Base-by-base conservation (phyloP, 2,329 filamentous ascomycete species). In the Claviceps spartinae region DNA sequence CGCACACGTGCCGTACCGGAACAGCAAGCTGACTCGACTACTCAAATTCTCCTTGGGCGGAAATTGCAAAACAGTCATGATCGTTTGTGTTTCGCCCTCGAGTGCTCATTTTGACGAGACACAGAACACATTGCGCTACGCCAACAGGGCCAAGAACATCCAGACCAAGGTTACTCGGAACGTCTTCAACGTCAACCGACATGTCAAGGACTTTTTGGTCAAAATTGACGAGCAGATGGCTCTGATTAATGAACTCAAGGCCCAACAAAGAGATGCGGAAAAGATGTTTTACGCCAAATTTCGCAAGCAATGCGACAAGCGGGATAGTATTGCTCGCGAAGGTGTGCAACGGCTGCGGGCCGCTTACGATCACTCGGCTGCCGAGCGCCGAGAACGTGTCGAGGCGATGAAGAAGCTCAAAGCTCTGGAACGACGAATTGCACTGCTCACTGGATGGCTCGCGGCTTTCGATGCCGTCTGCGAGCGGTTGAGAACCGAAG, bases 131-230 rank as follows among this genome's bases (percentile, higher is more conserved):
- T 76, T 98, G 18, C 86, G 94, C 61, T 98, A 98, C 63, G 93
- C 93, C 48, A 97, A 98, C 68, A 80, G 93, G 59, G 93, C 93
- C 54, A 98, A 98, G 79, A 98, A 98, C 63, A 98, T 98, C 64
- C 94, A 97, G 72, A 98, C 93, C 54, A 98, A 98, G 76, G 89
- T 96, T 53, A 96, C 93, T n/a, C 83, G 90, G 62, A 98, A 98
- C 64, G 90, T 97, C 24, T 98, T 94, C 72, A 98, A 98, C 66
- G 93, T 98, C 57, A 96, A 98, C 67, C 86, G 93, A 55, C 93
- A 98, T 69, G 93, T 98, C 62, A 98, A 98, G 73, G 93, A 98
- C 69, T 98, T 95, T 70, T 71, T 98, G 65, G 93, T 96, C 73
- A 97, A 97, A 77, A 98, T 98, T 61, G 91, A 98, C 64, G 93